Conservation (phyloP, 75 land plant genomes). For the Picea sitchensis region DNA sequence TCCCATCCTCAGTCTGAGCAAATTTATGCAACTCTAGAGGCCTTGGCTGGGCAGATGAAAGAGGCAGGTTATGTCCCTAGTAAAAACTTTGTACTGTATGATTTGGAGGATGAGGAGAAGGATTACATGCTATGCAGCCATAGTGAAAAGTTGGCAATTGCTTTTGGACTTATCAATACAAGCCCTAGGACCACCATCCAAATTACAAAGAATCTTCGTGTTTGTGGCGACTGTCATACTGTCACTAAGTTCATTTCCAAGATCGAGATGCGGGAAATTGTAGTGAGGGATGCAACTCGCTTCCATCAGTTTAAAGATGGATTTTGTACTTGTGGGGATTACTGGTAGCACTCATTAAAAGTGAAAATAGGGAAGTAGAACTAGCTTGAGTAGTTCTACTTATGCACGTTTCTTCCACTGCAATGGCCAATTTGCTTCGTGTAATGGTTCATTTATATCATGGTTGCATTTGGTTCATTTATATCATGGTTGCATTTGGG, state of each 20-base stretch:
- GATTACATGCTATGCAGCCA: slow-evolving; percentile 2
- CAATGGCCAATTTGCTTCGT: no score
- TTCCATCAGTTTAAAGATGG: slow-evolving; percentile 25
- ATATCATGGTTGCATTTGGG: no score
- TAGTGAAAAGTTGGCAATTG: slow-evolving; percentile 25
- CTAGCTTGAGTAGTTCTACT: no score
- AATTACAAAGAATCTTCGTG: slow-evolving; percentile 15
- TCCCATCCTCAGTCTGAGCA: background rate
- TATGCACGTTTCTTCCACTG: no score
- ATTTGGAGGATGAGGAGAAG: slow-evolving; percentile 4
- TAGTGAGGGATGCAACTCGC: slow-evolving; percentile 16
- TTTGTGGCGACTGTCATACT: slow-evolving; percentile 17
- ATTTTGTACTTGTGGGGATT: slow-evolving; percentile 16
- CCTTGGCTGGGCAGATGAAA: slow-evolving; percentile 8
- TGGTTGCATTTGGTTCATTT: no score
- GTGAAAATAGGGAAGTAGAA: background rate
- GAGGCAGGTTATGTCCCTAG: slow-evolving; percentile 1
- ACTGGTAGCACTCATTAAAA: background rate
- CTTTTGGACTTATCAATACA: slow-evolving; percentile 18
- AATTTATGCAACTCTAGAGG: slow-evolving; percentile 5
- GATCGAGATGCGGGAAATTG: background rate
- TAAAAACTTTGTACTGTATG: slow-evolving; percentile 5
- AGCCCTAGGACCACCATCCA: slow-evolving; percentile 9
- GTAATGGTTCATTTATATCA: no score
- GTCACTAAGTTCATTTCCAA: slow-evolving; percentile 14